Evolutionary conservation across 352 stramenopile species (phyloP), one percentile per base, ranked within the genome.

Genomic region (Globisporangium takayamanum): DNA sequence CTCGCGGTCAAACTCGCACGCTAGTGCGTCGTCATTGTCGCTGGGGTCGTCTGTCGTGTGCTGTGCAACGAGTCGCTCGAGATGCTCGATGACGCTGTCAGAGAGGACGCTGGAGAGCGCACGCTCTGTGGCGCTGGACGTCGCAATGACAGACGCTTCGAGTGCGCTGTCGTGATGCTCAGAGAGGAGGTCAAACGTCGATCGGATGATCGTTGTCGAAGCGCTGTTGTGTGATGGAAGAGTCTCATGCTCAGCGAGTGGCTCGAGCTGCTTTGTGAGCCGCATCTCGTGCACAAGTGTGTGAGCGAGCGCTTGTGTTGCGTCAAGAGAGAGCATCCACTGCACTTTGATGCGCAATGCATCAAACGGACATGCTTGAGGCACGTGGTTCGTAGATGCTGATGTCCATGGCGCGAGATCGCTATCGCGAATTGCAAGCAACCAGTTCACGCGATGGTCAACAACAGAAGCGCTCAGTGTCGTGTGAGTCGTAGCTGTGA

Each of bases 1-100:
- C 10, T 68, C 60, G 5, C 67, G 12, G 36, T 89, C 80, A 28
- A 86, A 72, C 44, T 75, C 78, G 53, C 80, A 90, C 39, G 72
- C 36, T 1, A 84, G 55, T 53, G 18, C 10, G n/a, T 16, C 8
- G 26, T 28, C 8, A n/a, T 30, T 48, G 18, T 36, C 12, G 26
- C 20, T 44, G 18, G 4, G 6, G 8, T 33, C 51, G 1, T 37
- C 20, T 14, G 22, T 39, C 33, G 33, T 39, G 33, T 39, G 25
- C 16, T 59, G 42, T 5, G 30, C 30, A 10, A 6, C 20, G 7
- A 36, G 20, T 47, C 36, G 39, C 25, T 49, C 25, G 16, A 55
- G 26, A 15, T 16, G 33, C 36, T 42, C 30, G 36, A 46, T 18
- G 15, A 2, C 14, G 41, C 18, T 46, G 25, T 49, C 46, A 10